Evolutionary conservation across 805 yeast species (phyloP), one percentile per base, ranked within the genome.

Genomic region (Candida gorgasii): DNA sequence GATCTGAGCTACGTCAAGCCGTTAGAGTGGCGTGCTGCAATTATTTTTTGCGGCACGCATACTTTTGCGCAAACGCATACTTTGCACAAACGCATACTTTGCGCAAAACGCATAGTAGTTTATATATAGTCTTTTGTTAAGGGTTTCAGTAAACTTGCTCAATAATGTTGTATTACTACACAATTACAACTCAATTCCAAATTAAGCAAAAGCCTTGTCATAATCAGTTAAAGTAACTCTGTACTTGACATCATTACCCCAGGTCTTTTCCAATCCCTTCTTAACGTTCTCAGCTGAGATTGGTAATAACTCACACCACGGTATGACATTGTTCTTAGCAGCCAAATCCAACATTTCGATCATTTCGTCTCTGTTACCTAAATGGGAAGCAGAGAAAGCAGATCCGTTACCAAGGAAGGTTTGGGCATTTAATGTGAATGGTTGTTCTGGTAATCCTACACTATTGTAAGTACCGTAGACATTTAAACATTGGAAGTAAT

Each of bases 281-380:
- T 73, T 67, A 38, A 79, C 78, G 52, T 76, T 76, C 34, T 64
- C 76, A 50, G 70, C 81, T 40, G 67, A 62, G 50, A 82, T 72
- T 19, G 79, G 77, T 38, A 84, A 64, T 19, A 70, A 67, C 63
- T 84, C 88, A 40, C 77, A 72, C 84, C 86, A 81, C 16, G 87
- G 80, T 43, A 66, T 70, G 55, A 84, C 69, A 31, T 71, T 63
- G 52, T 81, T 71, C 51, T 80, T 72, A 15, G 76, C 78, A 15
- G 89, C 86, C 48, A 86, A 58, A 34, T 79, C 67, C 52, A 86
- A 71, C 80, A 86, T 76, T 50, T 82, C 84, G 35, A 70, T 58
- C 52, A 84, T 84, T 65, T 85, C 90, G 38, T 61, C 61, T 59
- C 80, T 79, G 36, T 84, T 74, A 34, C 81, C 93, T 60, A 76